Conservation (phyloP, 345 rosid genomes). For the Eucalyptus erythrocorys region DNA sequence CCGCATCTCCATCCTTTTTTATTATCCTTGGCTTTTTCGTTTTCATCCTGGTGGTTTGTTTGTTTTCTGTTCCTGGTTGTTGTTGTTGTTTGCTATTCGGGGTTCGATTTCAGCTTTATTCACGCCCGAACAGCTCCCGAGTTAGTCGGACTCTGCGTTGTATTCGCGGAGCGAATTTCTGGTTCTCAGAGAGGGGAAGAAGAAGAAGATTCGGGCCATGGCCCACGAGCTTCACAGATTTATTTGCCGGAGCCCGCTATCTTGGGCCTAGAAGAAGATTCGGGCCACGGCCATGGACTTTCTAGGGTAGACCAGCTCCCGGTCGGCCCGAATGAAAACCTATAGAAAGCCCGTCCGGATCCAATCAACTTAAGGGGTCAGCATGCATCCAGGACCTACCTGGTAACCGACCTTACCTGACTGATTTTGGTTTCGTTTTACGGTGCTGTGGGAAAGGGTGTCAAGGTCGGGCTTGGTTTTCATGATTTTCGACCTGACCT, state of each 20-base stretch:
- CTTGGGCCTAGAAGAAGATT: background rate
- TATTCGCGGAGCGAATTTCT: background rate
- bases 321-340: background rate
- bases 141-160: background rate
- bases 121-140: background rate
- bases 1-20: slow-evolving; percentile 18
- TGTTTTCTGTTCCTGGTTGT: background rate
- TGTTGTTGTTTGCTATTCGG: background rate
- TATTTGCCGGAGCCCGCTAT: background rate
- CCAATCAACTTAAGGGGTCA: background rate
- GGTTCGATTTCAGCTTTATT: background rate
- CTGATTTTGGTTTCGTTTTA: background rate
- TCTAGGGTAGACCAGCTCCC: background rate
- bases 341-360: background rate
- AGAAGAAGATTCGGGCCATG: background rate
- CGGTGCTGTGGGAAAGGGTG: no score
- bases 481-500: accelerated
- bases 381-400: accelerated
- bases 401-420: background rate
- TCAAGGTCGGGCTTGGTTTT: no score
- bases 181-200: background rate
- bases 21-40: accelerated
- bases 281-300: background rate
- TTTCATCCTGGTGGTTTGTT: background rate
- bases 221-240: background rate